Conservation (phyloP, 2,329 filamentous ascomycete species). For the Helicocarpus griseus region DNA sequence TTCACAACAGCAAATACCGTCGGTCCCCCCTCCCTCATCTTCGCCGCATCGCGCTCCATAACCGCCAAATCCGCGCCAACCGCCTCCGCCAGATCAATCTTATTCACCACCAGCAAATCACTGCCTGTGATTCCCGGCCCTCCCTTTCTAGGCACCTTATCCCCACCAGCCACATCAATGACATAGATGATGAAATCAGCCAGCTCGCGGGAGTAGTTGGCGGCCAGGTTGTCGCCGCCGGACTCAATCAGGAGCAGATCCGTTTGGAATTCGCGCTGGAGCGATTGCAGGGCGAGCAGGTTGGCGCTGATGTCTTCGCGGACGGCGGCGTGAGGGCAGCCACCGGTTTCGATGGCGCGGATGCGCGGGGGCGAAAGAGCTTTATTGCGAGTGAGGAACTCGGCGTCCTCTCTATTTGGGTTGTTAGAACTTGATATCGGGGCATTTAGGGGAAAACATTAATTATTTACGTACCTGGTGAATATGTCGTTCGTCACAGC, state of each 20-base stretch:
- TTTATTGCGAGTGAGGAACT: slow-evolving; percentile 81
- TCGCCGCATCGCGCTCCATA: slow-evolving; percentile 89
- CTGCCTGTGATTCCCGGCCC: slow-evolving; percentile 95
- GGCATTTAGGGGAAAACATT: neutral
- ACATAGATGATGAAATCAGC: slow-evolving; percentile 98
- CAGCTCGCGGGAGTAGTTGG: slow-evolving; percentile 90
- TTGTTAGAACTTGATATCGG: neutral
- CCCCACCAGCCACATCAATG: slow-evolving; percentile 90
- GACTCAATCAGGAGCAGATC: slow-evolving; percentile 90
- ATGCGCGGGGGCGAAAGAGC: slow-evolving; percentile 78
- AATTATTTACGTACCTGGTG: slow-evolving; percentile 48
- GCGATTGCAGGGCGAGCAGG: slow-evolving; percentile 79
- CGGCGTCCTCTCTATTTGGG: slow-evolving; percentile 68
- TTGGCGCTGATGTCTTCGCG: slow-evolving; percentile 95
- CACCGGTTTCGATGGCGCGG: slow-evolving; percentile 92
- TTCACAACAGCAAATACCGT: slow-evolving; percentile 98
- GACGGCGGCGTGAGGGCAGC: slow-evolving; percentile 92
- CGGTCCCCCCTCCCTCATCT: slow-evolving; percentile 91
- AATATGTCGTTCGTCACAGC: slow-evolving; percentile 99
- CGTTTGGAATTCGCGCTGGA: slow-evolving; percentile 69
- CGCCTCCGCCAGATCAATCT: slow-evolving; percentile 85
- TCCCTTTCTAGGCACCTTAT: slow-evolving; percentile 93
- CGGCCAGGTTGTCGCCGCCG: slow-evolving; percentile 91
- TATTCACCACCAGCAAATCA: slow-evolving; percentile 89
- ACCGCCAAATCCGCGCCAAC: slow-evolving; percentile 83